Base-by-base conservation (phyloP, 192 early-diverging fungal species). In the Irineochytrium annulatum region DNA sequence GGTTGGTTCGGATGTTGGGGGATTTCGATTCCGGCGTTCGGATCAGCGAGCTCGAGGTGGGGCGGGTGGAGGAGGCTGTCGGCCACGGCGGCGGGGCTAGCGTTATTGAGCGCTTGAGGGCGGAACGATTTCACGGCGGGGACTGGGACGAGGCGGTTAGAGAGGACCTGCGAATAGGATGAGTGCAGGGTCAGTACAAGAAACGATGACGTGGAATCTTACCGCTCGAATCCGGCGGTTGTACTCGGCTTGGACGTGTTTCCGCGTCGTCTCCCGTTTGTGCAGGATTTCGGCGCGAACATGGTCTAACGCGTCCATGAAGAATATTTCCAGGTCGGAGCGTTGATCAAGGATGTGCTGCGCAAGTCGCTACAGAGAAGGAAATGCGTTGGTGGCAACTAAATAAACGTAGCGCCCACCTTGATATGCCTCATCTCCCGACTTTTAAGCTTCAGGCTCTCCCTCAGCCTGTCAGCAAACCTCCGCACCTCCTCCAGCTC, bases 281-380 rank as follows among this genome's bases (percentile, higher is more conserved):
- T 58, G 37, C 28, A 22, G 19, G 24, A 80, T 69, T 55, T 81
- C 70, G 27, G 43, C 43, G 11, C 73, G 67, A 6, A 85, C 79
- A 35, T 63, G 59, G 34, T 84, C 83, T 17, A 85, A 58, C 22
- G 83, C 60, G 39, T 85, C 83, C 79, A 85, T 73, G 60, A 85
- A 85, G 66, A 85, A 85, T 33, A 55, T 52, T 56, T 85, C 81
- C 33, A 85, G 48, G 43, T 84, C 82, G 3, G 81, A 77, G 30
- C 83, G 65, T 67, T 85, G 83, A 49, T 85, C 76, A 3, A 83
- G 61, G 41, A 85, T 69, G 46, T 85, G 81, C 58, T 84, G 81
- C 3, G 83, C 83, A 11, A 85, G 62, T 37, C 82, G 54, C 81
- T 83, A 5, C 0, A 20, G 0, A 27, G 57, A 6, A 13, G 41